These are phyloP conservation scores for Termitomyces sp. DNA, from an alignment of 768 basidiomycete genomes.

Conservation along the genomic window DNA sequence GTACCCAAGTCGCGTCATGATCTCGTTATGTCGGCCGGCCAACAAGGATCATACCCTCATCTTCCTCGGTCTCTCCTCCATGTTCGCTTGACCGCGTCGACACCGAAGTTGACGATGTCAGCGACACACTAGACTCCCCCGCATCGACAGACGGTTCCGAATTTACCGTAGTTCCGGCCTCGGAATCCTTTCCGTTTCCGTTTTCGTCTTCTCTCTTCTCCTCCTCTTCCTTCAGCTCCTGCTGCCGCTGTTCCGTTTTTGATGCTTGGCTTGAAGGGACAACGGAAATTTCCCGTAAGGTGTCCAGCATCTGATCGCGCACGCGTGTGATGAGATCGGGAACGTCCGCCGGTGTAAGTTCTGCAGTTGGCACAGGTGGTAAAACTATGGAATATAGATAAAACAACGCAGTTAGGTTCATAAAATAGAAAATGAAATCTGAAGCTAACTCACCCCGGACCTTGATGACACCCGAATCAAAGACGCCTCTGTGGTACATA, in stretches of 20 bases:
- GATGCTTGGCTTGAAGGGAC: conserved; percentile 25
- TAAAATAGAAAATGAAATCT: no score
- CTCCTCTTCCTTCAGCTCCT: conserved; percentile 5
- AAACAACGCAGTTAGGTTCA: no score
- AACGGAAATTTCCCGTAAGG: conserved; percentile 75
- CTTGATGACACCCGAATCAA: conserved; percentile 73
- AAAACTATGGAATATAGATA: conserved; percentile 55
- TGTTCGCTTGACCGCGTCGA: conserved; percentile 49
- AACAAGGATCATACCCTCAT: conserved; percentile 80
- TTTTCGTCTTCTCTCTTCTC: conserved; percentile 3
- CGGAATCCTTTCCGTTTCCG: neutral
- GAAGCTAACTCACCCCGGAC: conserved; percentile 81
- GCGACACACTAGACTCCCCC: conserved; percentile 2
- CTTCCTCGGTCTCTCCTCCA: conserved; percentile 76
- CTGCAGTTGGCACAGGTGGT: conserved; percentile 80
- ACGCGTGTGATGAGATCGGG: conserved; percentile 61
- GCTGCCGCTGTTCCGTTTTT: neutral
- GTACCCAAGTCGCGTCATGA: neutral
- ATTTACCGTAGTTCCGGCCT: neutral
- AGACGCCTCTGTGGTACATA: conserved; percentile 74
- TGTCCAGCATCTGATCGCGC: conserved; percentile 73
- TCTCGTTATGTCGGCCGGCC: conserved; percentile 45
- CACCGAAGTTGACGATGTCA: conserved; percentile 21
- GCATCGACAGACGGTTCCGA: neutral
- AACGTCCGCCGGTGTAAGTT: conserved; percentile 69